A percentile compares a stretch with the other conserved stretches of the same genome.
These are phyloP conservation scores for Cucumis cinereus DNA, from an alignment of 306 rosid genomes.

Conservation along the genomic window DNA sequence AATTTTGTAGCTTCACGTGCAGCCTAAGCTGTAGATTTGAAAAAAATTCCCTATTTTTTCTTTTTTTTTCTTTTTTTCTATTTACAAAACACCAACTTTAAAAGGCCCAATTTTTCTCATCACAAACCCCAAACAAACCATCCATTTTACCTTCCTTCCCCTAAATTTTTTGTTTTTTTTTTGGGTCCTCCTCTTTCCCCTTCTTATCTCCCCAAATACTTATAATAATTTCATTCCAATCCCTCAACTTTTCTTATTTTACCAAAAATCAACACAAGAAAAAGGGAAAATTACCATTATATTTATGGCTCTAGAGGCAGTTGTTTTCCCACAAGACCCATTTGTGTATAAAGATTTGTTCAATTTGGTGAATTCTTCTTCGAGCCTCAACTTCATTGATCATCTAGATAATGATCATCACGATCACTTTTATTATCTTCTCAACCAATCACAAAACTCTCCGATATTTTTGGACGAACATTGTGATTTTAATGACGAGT, in stretches of 20 bases:
- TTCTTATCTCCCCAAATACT: neutral
- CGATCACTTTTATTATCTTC: neutral
- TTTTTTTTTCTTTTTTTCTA: neutral
- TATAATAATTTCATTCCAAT: neutral
- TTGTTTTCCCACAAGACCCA: constrained; percentile 9
- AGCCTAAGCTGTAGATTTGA: constrained; percentile 1
- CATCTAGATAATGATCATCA: neutral
- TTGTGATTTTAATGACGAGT: neutral
- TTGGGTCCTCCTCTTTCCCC: neutral
- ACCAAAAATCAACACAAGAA: no score
- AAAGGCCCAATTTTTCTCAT: neutral
- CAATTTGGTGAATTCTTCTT: neutral
- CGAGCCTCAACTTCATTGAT: neutral
- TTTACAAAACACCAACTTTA: neutral
- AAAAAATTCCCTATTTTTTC: neutral
- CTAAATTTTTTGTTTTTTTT: neutral
- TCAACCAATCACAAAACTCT: neutral
- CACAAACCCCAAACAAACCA: neutral
- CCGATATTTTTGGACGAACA: neutral
- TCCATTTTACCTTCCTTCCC: neutral
- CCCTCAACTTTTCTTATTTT: neutral
- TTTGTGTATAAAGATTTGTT: constrained; percentile 2
- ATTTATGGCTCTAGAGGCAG: constrained; percentile 2
- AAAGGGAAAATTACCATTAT: neutral
- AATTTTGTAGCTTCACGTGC: neutral